These are phyloP conservation scores for Acidiella bohemica DNA, from an alignment of 495 filamentous ascomycete species.

Conservation along the genomic window DNA sequence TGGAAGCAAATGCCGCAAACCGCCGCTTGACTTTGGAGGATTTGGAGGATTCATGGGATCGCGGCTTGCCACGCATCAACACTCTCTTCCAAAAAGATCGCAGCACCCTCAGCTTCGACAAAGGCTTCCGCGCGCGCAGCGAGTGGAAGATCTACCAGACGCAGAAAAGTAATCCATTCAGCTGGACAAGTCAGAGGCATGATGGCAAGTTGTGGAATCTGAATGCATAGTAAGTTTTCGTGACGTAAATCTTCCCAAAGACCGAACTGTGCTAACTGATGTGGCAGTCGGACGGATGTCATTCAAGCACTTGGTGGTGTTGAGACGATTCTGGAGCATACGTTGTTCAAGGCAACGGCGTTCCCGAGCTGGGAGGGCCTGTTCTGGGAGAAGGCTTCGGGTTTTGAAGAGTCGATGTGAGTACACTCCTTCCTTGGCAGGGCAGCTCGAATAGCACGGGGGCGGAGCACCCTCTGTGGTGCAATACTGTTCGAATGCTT, in stretches of 20 bases:
- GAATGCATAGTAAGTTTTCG: constrained; percentile 47
- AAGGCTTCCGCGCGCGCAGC: constrained; percentile 88
- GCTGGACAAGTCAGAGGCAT: constrained; percentile 85
- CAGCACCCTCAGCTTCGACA: constrained; percentile 95
- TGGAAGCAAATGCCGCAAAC: constrained; percentile 97
- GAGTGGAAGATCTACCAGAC: constrained; percentile 96
- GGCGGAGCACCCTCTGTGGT: too few species aligned
- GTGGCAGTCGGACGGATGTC: constrained; percentile 63
- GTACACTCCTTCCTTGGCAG: too few species aligned
- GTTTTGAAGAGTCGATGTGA: constrained; percentile 4
- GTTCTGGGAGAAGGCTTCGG: constrained; percentile 82
- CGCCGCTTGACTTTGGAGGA: constrained; percentile 89
- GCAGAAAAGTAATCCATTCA: constrained; percentile 4
- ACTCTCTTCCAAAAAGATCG: constrained; percentile 98
- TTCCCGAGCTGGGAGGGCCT: constrained; percentile 98
- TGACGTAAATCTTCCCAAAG: not conserved
- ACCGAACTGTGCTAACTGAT: not conserved
- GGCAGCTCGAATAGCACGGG: too few species aligned
- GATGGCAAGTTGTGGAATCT: constrained; percentile 99
- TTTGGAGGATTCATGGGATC: constrained; percentile 97
- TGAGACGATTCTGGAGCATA: constrained; percentile 95
- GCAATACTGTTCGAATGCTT: too few species aligned
- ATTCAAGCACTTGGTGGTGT: constrained; percentile 98
- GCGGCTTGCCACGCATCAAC: constrained; percentile 95
- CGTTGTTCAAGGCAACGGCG: constrained; percentile 94